Conservation (phyloP, 2,329 filamentous ascomycete genomes). For the Claviceps sp. region DNA sequence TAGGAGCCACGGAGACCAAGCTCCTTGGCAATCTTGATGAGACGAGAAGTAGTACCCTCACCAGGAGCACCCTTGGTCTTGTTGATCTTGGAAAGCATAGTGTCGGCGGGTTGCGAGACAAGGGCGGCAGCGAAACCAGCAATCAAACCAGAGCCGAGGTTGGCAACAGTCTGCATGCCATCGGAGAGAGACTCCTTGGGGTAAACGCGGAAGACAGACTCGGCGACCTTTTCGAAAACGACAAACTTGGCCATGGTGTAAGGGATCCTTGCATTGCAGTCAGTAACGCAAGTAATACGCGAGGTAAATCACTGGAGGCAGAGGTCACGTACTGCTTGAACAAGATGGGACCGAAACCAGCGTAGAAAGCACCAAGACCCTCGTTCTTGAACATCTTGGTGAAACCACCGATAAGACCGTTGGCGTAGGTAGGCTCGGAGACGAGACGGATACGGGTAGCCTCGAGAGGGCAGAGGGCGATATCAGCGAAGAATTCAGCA, state of each 20-base stretch:
- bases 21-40: conserved; percentile 81
- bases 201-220: conserved; percentile 52
- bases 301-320: neutral
- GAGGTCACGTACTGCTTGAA: conserved; percentile 36
- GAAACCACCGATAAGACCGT: conserved; percentile 66
- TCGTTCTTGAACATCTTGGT: conserved; percentile 71
- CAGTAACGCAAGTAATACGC: neutral
- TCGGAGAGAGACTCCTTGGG: conserved; percentile 60
- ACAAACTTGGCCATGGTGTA: conserved; percentile 96
- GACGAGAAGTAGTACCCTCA: conserved; percentile 66
- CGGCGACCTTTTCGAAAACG: conserved; percentile 79
- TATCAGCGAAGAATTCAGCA: conserved; percentile 59
- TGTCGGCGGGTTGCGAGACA: conserved; percentile 82
- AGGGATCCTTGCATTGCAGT: conserved; percentile 46
- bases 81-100: conserved; percentile 94
- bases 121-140: conserved; percentile 71
- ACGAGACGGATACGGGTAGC: conserved; percentile 89
- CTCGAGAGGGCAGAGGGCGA: conserved; percentile 83
- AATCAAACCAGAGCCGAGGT: conserved; percentile 47
- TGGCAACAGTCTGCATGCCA: conserved; percentile 62
- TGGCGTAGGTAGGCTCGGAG: conserved; percentile 74
- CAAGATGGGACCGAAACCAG: conserved; percentile 75
- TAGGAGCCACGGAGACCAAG: conserved; percentile 68
- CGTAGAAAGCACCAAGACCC: conserved; percentile 79
- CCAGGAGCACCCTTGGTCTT: conserved; percentile 80